A percentile compares a stretch with the other conserved stretches of the same genome.
Conservation (phyloP, 352 stramenopile species). For the Pythium guiyangense region DNA sequence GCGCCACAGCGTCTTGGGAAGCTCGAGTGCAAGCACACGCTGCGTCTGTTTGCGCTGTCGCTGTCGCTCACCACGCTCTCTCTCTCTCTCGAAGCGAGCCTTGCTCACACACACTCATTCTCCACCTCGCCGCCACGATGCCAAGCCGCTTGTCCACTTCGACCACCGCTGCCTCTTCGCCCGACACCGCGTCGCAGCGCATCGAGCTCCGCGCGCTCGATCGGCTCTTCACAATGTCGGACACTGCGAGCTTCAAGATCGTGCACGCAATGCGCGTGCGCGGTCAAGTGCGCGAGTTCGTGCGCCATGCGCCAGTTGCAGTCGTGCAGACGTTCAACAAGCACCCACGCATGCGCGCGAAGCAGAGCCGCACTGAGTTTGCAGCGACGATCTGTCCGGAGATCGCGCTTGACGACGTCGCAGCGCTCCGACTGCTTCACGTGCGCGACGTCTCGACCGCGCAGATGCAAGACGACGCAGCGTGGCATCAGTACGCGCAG, state of each 20-base stretch:
- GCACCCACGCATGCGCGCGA: slow-evolving; percentile 29
- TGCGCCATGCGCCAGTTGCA: slow-evolving; percentile 16
- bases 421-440: neutral
- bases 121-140: too few relatives aligned
- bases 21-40: too few relatives aligned
- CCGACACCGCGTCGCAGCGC: neutral
- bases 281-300: slow-evolving; percentile 4
- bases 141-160: neutral
- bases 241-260: slow-evolving; percentile 7
- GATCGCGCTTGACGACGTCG: slow-evolving; percentile 12
- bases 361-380: slow-evolving; percentile 18
- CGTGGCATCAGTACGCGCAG: slow-evolving; percentile 3
- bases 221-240: neutral
- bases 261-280: slow-evolving; percentile 3
- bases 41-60: too few relatives aligned
- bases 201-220: neutral
- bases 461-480: neutral
- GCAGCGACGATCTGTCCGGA: slow-evolving; percentile 25
- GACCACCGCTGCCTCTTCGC: neutral
- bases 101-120: too few relatives aligned
- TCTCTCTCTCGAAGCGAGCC: too few relatives aligned
- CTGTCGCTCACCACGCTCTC: too few relatives aligned
- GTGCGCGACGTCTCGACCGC: neutral
- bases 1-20: too few relatives aligned
- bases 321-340: slow-evolving; percentile 31